Percentiles rank a stretch among this genome's conserved stretches.
Conservation (phyloP, 805 yeast species). For the Myxozyma udenii region DNA sequence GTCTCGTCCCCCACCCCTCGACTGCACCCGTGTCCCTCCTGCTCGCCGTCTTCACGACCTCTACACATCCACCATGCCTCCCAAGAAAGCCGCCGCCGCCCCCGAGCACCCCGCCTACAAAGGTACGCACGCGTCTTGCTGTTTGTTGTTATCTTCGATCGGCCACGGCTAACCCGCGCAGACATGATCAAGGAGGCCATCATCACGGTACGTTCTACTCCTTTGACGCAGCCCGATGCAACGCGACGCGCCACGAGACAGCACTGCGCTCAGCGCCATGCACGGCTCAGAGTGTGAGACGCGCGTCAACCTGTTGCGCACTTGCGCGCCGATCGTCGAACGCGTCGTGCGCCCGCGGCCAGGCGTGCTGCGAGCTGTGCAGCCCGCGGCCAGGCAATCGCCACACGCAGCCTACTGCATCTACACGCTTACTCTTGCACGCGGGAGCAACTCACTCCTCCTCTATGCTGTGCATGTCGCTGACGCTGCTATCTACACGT, state of each 20-base stretch:
- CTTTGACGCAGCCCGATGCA: too few species aligned
- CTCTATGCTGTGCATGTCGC: too few species aligned
- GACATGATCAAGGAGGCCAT: constrained; percentile 70
- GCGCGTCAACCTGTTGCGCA: neutral
- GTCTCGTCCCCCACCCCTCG: constrained; percentile 1
- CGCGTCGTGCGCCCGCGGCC: neutral
- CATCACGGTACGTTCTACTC: constrained; percentile 20
- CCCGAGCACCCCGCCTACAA: constrained; percentile 40
- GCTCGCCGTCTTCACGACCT: neutral
- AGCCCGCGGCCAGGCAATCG: too few species aligned
- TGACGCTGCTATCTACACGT: too few species aligned
- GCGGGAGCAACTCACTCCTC: too few species aligned
- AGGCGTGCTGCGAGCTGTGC: neutral
- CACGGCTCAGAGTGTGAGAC: too few species aligned
- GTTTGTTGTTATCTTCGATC: neutral
- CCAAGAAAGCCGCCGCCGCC: constrained; percentile 33
- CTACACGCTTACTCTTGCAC: too few species aligned
- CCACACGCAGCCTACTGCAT: too few species aligned
- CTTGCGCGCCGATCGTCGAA: neutral
- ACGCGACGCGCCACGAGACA: too few species aligned
- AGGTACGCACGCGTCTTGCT: constrained; percentile 34
- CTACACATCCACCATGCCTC: constrained; percentile 24
- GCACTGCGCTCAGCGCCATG: too few species aligned
- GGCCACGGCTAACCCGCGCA: constrained; percentile 22
- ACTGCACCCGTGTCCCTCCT: neutral